Evolutionary conservation across 495 filamentous ascomycete species (phyloP).

Genomic region (Daldinia grandis): DNA sequence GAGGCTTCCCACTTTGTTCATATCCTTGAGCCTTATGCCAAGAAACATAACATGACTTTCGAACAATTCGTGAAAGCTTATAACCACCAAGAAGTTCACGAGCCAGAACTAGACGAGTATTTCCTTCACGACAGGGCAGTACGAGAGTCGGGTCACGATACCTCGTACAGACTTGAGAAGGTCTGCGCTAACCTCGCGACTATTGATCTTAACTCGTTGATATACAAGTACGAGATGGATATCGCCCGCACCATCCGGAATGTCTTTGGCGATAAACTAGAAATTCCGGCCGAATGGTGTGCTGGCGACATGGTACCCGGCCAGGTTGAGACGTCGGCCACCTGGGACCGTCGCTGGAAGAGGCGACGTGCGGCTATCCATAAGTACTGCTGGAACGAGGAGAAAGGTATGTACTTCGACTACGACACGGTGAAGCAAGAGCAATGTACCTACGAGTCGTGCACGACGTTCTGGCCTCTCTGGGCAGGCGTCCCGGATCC

Average conservation of each 20-base stretch:
- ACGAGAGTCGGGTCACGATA: conserved; percentile 97
- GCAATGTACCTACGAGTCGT: conserved; percentile 81
- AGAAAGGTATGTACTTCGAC: conserved; percentile 95
- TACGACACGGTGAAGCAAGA: conserved; percentile 85
- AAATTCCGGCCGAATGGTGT: conserved; percentile 82
- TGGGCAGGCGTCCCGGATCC: conserved; percentile 90
- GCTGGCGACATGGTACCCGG: conserved; percentile 63
- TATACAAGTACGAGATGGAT: conserved; percentile 96
- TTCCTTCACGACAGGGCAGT: conserved; percentile 95
- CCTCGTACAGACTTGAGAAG: conserved; percentile 88
- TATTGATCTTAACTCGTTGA: conserved; percentile 88
- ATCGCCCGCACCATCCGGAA: conserved; percentile 83
- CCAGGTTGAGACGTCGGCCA: conserved; percentile 77
- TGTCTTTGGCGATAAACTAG: conserved; percentile 79
- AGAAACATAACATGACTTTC: conserved; percentile 84
- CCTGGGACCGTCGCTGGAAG: conserved; percentile 87
- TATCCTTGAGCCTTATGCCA: conserved; percentile 82
- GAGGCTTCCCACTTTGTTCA: conserved; percentile 89
- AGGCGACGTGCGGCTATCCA: conserved; percentile 82
- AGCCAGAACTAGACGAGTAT: conserved; percentile 92
- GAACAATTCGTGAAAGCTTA: conserved; percentile 86
- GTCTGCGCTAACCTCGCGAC: conserved; percentile 90
- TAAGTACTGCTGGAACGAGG: conserved; percentile 88
- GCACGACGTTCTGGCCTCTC: conserved; percentile 95
- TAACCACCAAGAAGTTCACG: conserved; percentile 76